Evolutionary conservation across 495 filamentous ascomycete species (phyloP).

Genomic region (Annulohypoxylon maeteangense): DNA sequence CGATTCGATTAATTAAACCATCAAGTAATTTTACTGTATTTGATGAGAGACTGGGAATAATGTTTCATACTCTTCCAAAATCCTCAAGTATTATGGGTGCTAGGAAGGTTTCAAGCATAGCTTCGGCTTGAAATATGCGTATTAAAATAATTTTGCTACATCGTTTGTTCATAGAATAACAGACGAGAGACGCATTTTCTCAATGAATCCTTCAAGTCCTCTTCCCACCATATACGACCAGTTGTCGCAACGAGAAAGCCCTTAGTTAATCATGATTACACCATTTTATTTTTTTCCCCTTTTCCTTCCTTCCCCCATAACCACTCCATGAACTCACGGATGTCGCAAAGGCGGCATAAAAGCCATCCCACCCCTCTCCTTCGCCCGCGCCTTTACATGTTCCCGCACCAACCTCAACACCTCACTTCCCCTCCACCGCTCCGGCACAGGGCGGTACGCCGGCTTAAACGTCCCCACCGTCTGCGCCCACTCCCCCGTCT

Average conservation of each 20-base stretch:
- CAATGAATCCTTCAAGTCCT: neutral
- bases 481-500: conserved; percentile 90
- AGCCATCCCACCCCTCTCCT: conserved; percentile 55
- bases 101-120: too few relatives aligned
- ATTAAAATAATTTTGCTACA: neutral
- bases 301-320: neutral
- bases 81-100: too few relatives aligned
- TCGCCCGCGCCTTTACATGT: conserved; percentile 69
- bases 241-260: too few relatives aligned
- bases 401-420: conserved; percentile 77
- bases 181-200: neutral
- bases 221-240: neutral
- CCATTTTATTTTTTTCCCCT: neutral
- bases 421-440: conserved; percentile 83
- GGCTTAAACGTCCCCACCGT: conserved; percentile 94
- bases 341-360: conserved; percentile 59
- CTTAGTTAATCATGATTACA: neutral
- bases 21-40: too few relatives aligned
- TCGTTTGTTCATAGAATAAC: neutral
- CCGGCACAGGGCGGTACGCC: conserved; percentile 88
- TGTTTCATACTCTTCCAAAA: too few relatives aligned
- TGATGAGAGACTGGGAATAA: too few relatives aligned
- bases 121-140: too few relatives aligned
- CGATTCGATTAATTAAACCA: too few relatives aligned
- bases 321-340: neutral